Evolutionary conservation across 2,329 filamentous ascomycete species (phyloP).

Genomic region (Diaporthe vaccinii): DNA sequence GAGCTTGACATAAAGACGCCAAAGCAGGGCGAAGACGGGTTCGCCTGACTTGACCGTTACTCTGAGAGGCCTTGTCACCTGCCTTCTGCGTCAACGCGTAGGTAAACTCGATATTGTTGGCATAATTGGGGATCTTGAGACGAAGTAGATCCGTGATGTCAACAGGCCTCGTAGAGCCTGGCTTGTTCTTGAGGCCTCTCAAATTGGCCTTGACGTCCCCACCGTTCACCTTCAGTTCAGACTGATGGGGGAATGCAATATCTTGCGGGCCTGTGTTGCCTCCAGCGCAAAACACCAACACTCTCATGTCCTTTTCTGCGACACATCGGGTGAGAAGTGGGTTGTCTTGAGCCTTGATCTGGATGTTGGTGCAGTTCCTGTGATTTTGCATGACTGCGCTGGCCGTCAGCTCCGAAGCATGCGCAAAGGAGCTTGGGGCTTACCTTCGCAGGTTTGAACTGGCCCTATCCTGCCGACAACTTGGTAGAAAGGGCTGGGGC

Average conservation of each 20-base stretch:
- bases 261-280: constrained; percentile 77
- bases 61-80: constrained; percentile 41
- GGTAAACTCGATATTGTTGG: constrained; percentile 85
- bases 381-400: constrained; percentile 68
- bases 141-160: constrained; percentile 87
- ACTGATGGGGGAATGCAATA: constrained; percentile 90
- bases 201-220: constrained; percentile 93
- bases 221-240: constrained; percentile 91
- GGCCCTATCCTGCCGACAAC: constrained; percentile 75
- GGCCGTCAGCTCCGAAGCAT: constrained; percentile 34
- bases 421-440: constrained; percentile 2
- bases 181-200: constrained; percentile 94
- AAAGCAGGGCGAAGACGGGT: constrained; percentile 36
- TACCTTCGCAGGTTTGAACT: constrained; percentile 80
- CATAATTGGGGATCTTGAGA: constrained; percentile 75
- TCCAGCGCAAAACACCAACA: constrained; percentile 87
- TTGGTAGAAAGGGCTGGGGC: constrained; percentile 87
- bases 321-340: constrained; percentile 68
- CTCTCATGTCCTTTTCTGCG: constrained; percentile 72
- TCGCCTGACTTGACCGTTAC: constrained; percentile 41
- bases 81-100: constrained; percentile 94
- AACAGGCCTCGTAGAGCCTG: constrained; percentile 91
- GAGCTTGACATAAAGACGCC: constrained; percentile 11
- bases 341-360: constrained; percentile 64
- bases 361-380: constrained; percentile 61